Base-by-base conservation (phyloP, 495 filamentous ascomycete species). In the Polyplosphaeria fusca region DNA sequence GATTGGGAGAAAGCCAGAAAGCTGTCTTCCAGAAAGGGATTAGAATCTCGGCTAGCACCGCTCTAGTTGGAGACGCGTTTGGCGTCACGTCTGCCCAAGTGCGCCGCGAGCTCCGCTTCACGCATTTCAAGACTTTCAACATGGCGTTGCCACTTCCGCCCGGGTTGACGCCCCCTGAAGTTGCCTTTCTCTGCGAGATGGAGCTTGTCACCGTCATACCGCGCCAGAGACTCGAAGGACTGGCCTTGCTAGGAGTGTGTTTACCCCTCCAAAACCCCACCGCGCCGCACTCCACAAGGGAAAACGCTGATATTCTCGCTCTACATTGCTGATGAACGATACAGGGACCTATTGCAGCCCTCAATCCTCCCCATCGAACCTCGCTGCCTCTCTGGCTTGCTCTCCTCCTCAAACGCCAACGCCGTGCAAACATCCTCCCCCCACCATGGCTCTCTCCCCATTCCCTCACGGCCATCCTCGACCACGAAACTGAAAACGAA, bases 141-240 rank as follows among this genome's bases (percentile, higher is more conserved):
- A 96, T 96, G 91, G 91, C 90, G 26, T 83, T 91, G 50, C 87
- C 87, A 49, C 76, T 92, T 30, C 87, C 86, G 23, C 81, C 86
- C 58, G 90, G 90, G 73, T 82, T 95, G 20, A 89, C 87, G 52
- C 89, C 92, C 53, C 74, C 86, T 60, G 93, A 98, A 75, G 86
- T 96, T 39, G 88, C 90, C 65, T 98, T 97, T 71, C 80, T 96
- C 41, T 94, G 91, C 71, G 93, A 98, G 74, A 96, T 96, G 88
- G 90, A 96, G 72, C 80, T 86, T 65, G 87, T 98, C 41, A 95
- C 91, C 1, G 81, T 98, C 11, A 81, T 97, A 37, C 93, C 93
- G 49, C 89, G 93, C 26, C 91, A 96, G 70, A 82, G 86, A 50
- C 82, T 97, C 42, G 91, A 96, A 59, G 83, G 82, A 47, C 84